Evolutionary conservation across 768 basidiomycete genomes (phyloP).

Genomic region (Mycena amicta): DNA sequence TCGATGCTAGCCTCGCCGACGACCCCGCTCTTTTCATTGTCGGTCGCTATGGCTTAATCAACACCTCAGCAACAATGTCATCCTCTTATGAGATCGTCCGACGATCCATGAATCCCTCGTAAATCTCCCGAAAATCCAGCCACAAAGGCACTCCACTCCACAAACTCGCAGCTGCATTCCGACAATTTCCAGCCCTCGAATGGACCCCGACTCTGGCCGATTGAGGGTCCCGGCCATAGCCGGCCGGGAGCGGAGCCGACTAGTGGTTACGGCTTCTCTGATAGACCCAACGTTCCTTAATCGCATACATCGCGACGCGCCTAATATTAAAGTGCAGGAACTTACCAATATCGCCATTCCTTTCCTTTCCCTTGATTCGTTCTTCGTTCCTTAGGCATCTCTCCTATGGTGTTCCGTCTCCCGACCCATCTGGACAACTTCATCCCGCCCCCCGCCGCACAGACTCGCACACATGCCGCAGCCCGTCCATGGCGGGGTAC

Average conservation of each 20-base stretch:
- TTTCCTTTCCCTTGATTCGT: conserved; percentile 30
- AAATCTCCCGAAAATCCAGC: background rate
- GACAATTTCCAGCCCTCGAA: too few relatives aligned
- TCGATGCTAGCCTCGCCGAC: conserved; percentile 25
- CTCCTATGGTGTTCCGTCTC: conserved; percentile 61
- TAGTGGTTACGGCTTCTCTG: conserved; percentile 5
- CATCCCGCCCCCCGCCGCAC: conserved; percentile 56
- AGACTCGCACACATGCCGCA: conserved; percentile 34
- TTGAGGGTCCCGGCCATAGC: background rate
- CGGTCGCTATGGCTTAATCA: conserved; percentile 13
- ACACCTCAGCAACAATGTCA: background rate
- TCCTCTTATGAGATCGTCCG: background rate
- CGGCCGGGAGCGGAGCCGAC: background rate
- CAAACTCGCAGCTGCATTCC: too few relatives aligned
- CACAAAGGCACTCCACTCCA: too few relatives aligned
- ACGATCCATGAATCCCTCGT: background rate
- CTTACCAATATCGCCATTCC: conserved; percentile 25
- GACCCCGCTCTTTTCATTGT: conserved; percentile 25
- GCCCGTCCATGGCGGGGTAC: conserved; percentile 60
- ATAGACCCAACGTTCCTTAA: conserved; percentile 22
- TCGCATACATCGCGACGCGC: conserved; percentile 11
- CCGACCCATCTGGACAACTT: conserved; percentile 62
- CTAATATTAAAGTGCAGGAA: conserved; percentile 40
- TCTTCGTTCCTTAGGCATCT: conserved; percentile 11
- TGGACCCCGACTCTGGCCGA: background rate